phyloP scores from a whole-genome alignment of 2,329 filamentous ascomycete species.

The Venturia carpophila region DNA sequence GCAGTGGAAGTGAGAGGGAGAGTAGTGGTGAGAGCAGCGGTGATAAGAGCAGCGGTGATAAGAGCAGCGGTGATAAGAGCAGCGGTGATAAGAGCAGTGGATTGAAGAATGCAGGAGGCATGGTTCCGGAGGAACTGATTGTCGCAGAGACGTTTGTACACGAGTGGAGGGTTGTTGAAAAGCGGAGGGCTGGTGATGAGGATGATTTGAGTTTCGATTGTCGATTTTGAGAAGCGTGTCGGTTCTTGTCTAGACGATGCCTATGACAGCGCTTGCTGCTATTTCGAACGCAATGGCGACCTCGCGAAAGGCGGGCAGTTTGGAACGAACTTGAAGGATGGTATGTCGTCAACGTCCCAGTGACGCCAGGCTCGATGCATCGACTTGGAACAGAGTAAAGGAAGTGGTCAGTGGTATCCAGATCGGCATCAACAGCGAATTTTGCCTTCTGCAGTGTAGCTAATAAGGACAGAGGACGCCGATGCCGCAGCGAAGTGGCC shows the following conservation, averaged over 20 bases:
- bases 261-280: background rate
- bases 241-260: background rate
- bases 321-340: too few relatives aligned
- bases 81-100: background rate
- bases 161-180: background rate
- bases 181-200: background rate
- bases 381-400: too few relatives aligned
- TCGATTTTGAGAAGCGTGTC: background rate
- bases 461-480: too few relatives aligned
- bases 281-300: too few relatives aligned
- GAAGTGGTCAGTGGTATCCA: too few relatives aligned
- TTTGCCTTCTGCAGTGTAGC: too few relatives aligned
- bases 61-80: background rate
- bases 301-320: too few relatives aligned
- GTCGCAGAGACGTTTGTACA: background rate
- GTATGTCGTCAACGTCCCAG: too few relatives aligned
- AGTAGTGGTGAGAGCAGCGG: background rate
- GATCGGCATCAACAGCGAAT: too few relatives aligned
- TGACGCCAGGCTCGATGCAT: too few relatives aligned
- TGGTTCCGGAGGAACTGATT: background rate
- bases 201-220: conserved; percentile 1
- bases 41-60: too few relatives aligned
- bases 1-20: background rate
- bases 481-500: too few relatives aligned
- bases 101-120: background rate